Conservation (phyloP, 352 stramenopile genomes). For the Phytophthora tubulina region DNA sequence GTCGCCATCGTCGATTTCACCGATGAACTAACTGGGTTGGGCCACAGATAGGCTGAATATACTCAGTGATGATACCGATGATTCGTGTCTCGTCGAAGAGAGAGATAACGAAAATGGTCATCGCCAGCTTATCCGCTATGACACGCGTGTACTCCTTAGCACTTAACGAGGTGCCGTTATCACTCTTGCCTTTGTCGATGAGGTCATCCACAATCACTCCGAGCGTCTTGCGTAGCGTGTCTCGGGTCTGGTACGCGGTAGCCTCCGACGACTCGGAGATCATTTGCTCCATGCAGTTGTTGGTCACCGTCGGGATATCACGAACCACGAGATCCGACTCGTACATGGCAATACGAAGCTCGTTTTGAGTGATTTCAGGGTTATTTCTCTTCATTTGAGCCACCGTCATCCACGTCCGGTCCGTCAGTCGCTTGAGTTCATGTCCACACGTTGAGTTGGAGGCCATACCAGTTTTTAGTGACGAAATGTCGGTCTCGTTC, state of each 20-base stretch:
- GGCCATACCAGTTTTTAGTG: constrained; percentile 30
- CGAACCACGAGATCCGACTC: constrained; percentile 22
- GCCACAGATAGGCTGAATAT: constrained; percentile 23
- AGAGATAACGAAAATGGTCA: constrained; percentile 20
- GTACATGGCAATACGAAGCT: constrained; percentile 22
- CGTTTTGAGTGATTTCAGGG: constrained; percentile 8
- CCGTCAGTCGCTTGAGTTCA: constrained; percentile 32
- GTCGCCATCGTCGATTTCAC: constrained; percentile 46
- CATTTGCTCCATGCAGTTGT: constrained; percentile 30
- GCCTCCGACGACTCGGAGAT: constrained; percentile 14
- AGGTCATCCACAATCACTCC: constrained; percentile 22
- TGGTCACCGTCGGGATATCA: constrained; percentile 25
- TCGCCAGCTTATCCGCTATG: constrained; percentile 12
- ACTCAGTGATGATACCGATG: constrained; percentile 15
- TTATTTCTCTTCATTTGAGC: constrained; percentile 21
- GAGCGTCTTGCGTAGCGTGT: constrained; percentile 23
- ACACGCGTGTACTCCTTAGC: constrained; percentile 11
- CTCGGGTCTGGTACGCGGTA: constrained; percentile 22
- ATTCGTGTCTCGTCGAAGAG: constrained; percentile 24
- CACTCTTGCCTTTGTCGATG: constrained; percentile 11
- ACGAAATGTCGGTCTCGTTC: constrained; percentile 33
- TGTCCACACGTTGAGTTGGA: constrained; percentile 40
- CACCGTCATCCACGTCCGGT: constrained; percentile 31
- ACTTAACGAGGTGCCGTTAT: constrained; percentile 19
- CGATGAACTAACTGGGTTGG: constrained; percentile 26